These are phyloP conservation scores for Globisporangium viniferum DNA, from an alignment of 352 stramenopile genomes.

Conservation along the genomic window DNA sequence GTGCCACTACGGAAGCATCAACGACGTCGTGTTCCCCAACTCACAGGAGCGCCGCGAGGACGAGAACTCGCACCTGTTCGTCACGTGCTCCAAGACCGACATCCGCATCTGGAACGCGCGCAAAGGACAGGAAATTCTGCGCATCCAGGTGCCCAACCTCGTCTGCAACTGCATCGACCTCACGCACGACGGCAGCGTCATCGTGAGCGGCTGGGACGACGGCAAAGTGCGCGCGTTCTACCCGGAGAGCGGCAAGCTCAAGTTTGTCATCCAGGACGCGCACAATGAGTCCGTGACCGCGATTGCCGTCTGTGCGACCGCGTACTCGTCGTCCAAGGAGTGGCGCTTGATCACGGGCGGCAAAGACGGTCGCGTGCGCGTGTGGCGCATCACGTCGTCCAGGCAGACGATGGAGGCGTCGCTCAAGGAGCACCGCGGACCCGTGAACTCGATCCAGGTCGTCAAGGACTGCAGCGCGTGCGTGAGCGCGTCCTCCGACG, in stretches of 20 bases:
- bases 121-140: conserved; percentile 92
- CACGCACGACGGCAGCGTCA: conserved; percentile 81
- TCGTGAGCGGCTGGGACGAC: conserved; percentile 96
- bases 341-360: conserved; percentile 94
- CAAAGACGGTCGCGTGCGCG: conserved; percentile 91
- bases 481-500: conserved; percentile 75
- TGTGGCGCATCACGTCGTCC: conserved; percentile 91
- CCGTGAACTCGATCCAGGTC: conserved; percentile 90
- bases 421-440: conserved; percentile 93
- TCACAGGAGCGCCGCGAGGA: conserved; percentile 36
- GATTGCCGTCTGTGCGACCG: conserved; percentile 86
- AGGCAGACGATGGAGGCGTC: conserved; percentile 95
- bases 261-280: conserved; percentile 97
- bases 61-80: conserved; percentile 92
- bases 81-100: conserved; percentile 93
- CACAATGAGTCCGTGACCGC: conserved; percentile 94
- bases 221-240: conserved; percentile 97
- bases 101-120: conserved; percentile 95
- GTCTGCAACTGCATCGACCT: conserved; percentile 94
- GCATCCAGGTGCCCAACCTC: conserved; percentile 97
- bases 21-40: conserved; percentile 93
- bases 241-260: conserved; percentile 94
- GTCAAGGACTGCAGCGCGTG: conserved; percentile 69
- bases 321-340: conserved; percentile 36
- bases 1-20: conserved; percentile 91